Evolutionary conservation across 495 filamentous ascomycete genomes (phyloP), one percentile per base, ranked within the genome.

Genomic region (Geopyxis carbonaria): DNA sequence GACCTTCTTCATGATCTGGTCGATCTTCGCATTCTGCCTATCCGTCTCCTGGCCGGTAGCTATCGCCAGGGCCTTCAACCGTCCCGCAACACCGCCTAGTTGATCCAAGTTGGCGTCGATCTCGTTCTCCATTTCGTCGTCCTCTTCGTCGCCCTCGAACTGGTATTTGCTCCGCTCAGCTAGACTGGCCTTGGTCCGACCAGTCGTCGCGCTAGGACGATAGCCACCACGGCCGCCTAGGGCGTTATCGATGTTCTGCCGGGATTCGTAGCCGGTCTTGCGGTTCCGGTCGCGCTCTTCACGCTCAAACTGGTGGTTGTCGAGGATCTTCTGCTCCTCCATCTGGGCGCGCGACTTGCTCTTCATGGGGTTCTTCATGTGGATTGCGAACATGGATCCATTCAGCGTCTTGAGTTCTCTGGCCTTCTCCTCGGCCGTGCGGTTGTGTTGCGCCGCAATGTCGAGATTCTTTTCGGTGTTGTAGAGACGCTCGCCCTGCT

Each of bases 371-470:
- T 85, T 86, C 13, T 62, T 65, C 10, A 83, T 70, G 43, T 82
- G 76, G 14, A 82, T 65, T 1, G 76, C 76, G 45, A 89, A 87
- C 83, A 91, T 87, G 59, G 71, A 78, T 46, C 74, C 67, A 50
- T 86, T 92, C 5, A 77, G 61, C 0, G 66, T 75, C 59, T 81
- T 83, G 10, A 92, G 58, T 46, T 91, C 81, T 30, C 64, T 66
- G 2, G 80, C 71, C 49, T 77, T 81, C 40, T 78, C 77, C 37
- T 78, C 75, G 0, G 82, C 82, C n/a, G 76, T 53, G 10, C 68
- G 65, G 41, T 75, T 80, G 46, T 83, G 73, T 25, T 68, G 70
- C 3, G 66, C 59, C 0, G 78, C 75, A 37, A 74, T 62, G 45
- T 87, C 78, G 18, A 89, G 63, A 34, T 78, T 78, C 56, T 66